Evolutionary conservation across 78 protist genomes (phyloP), one percentile per base, ranked within the genome.

Genomic region (Parvularia atlantis): DNA sequence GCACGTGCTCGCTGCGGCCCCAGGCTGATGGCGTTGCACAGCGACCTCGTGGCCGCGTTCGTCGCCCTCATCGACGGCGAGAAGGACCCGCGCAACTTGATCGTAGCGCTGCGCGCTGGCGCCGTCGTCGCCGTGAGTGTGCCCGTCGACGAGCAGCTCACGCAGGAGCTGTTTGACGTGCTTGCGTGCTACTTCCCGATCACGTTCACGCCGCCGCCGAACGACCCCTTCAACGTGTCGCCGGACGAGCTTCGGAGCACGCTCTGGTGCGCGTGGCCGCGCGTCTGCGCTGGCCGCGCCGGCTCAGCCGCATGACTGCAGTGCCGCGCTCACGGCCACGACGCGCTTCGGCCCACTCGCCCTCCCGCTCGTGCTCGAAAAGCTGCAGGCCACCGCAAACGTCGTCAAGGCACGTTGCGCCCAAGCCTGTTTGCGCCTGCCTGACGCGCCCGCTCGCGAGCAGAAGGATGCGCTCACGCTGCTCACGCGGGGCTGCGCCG

Each of bases 31-130:
- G 4, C 77, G 53, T n/a, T 68, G 11, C 76, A 87, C 64, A 62
- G 24, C 39, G 88, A 81, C 35, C 84, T 89, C 57, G 85, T 89
- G 63, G 48, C 71, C 35, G 90, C 86, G 44, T 82, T 72, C 37
- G 46, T 89, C 28, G 89, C 78, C 41, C 71, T 79, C 30, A 43
- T 92, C n/a, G 94, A 92, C 30, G 91, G 91, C 54, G 97, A 92
- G 73, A 88, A 90, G 63, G 97, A 92, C 79, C 97, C 97, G n/a
- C 80, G 97, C 63, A 87, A 87, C 75, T 74, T 92, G 16, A 39
- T 83, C 40, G 61, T 30, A 28, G 80, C 71, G 58, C 87, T 92
- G 39, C 53, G 35, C 56, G 39, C 87, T 52, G 46, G 62, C 31
- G 84, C 78, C 63, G 52, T n/a, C 11, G 30, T 73, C 39, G 22